phyloP scores from a whole-genome alignment of 2,329 filamentous ascomycete genomes.

The Macrophomina phaseolina region DNA sequence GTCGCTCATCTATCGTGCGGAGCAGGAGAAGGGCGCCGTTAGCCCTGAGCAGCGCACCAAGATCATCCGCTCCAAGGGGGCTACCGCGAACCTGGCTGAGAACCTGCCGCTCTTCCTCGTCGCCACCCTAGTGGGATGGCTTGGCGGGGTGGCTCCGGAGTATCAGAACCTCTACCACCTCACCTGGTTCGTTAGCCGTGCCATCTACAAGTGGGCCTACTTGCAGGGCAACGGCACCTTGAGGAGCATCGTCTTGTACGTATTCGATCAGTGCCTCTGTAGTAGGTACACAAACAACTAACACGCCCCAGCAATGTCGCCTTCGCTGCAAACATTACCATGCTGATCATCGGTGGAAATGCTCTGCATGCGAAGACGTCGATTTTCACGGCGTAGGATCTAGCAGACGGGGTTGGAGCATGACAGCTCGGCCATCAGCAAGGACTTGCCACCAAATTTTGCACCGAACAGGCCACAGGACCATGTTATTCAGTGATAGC shows the following conservation, averaged over 20 bases:
- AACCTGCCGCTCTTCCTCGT: slow-evolving; percentile 16
- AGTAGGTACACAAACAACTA: background rate
- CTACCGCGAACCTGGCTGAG: slow-evolving; percentile 14
- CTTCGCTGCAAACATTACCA: background rate
- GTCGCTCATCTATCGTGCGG: background rate
- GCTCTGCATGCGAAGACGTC: slow-evolving; percentile 9
- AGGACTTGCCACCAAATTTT: too few species aligned
- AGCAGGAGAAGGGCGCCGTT: slow-evolving; percentile 21
- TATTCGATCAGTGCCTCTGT: background rate
- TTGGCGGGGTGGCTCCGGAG: slow-evolving; percentile 14
- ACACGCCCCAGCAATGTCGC: background rate
- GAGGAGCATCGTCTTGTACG: background rate
- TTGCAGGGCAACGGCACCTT: slow-evolving; percentile 1
- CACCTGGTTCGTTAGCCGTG: slow-evolving; percentile 6
- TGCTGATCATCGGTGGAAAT: slow-evolving; percentile 18
- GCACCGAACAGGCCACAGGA: too few species aligned
- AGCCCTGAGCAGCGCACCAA: slow-evolving; percentile 11
- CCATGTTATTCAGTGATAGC: too few species aligned
- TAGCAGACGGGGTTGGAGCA: too few species aligned
- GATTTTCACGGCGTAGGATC: background rate
- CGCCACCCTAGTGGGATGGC: slow-evolving; percentile 18
- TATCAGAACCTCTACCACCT: slow-evolving; percentile 16
- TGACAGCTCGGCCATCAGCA: too few species aligned
- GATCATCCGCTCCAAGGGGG: slow-evolving; percentile 18
- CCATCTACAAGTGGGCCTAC: slow-evolving; percentile 23